A percentile compares a stretch with the other conserved stretches of the same genome.
Evolutionary conservation across 176 grass and related monocot genomes (phyloP).

Genomic region (Zea luxurians): DNA sequence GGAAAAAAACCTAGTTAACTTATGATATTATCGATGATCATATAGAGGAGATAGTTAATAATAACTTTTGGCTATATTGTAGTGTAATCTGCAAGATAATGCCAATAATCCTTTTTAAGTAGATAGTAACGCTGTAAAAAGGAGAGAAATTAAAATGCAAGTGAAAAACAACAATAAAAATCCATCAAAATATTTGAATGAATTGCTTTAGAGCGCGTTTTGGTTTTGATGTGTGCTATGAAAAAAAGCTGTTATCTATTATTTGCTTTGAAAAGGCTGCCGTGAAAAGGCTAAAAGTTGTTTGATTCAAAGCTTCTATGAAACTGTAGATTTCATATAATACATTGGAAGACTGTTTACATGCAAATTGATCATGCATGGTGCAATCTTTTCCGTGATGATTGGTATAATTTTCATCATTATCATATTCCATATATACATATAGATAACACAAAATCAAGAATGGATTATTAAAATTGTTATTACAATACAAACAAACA

Average conservation of each 20-base stretch:
- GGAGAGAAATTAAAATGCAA: background rate
- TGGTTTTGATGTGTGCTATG: too few species aligned
- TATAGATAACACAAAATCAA: background rate
- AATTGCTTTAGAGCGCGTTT: background rate
- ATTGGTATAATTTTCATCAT: too few species aligned
- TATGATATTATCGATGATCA: too few species aligned
- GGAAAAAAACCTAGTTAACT: too few species aligned
- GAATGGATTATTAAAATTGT: slow-evolving; percentile 28
- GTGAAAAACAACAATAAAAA: background rate
- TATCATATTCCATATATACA: background rate
- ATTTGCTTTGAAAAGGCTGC: too few species aligned
- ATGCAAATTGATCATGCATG: too few species aligned
- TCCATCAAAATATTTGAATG: background rate
- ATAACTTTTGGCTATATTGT: background rate
- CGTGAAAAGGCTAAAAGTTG: too few species aligned
- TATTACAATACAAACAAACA: slow-evolving; percentile 44
- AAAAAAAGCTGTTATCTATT: too few species aligned
- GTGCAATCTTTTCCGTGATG: too few species aligned
- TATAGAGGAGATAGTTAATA: background rate
- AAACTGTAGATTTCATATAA: too few species aligned
- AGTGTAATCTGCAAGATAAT: background rate
- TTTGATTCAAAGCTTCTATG: too few species aligned
- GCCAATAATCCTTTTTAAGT: background rate
- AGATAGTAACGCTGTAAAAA: background rate
- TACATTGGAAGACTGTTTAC: too few species aligned